Evolutionary conservation across 106 monocot species (phyloP).

Genomic region (Posidonia australis): DNA sequence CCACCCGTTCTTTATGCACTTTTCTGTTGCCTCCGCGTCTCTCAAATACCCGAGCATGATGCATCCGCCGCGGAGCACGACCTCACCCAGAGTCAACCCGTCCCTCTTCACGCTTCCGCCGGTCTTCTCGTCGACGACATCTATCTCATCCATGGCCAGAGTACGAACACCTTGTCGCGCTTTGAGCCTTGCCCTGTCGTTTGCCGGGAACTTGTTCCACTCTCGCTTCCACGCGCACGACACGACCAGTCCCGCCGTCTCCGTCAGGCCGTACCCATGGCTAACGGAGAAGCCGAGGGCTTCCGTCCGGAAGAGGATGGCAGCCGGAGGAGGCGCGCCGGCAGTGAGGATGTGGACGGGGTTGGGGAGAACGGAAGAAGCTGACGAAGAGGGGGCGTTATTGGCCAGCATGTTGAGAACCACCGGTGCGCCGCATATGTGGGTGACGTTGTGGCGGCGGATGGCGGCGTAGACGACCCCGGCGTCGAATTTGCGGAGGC

Average conservation of each 20-base stretch:
- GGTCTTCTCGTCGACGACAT: slow-evolving; percentile 34
- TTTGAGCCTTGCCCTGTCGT: slow-evolving; percentile 28
- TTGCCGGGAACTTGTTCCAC: slow-evolving; percentile 24
- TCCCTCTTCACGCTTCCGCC: slow-evolving; percentile 37
- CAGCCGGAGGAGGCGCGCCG: slow-evolving; percentile 54
- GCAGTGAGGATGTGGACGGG: slow-evolving; percentile 42
- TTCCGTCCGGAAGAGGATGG: slow-evolving; percentile 34
- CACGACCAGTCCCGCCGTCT: slow-evolving; percentile 17
- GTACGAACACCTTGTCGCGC: slow-evolving; percentile 36
- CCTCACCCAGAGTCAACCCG: slow-evolving; percentile 40
- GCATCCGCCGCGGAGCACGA: slow-evolving; percentile 54
- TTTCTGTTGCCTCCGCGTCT: slow-evolving; percentile 36
- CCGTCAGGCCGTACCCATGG: slow-evolving; percentile 53
- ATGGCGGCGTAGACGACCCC: slow-evolving; percentile 32
- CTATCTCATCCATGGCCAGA: slow-evolving; percentile 33
- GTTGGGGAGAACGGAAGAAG: slow-evolving; percentile 1
- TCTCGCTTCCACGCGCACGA: slow-evolving; percentile 28
- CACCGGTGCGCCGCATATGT: slow-evolving; percentile 76
- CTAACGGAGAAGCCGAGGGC: slow-evolving; percentile 38
- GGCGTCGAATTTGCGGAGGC: slow-evolving; percentile 62
- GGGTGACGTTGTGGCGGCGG: slow-evolving; percentile 37
- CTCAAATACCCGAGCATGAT: slow-evolving; percentile 70
- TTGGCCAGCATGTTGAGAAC: slow-evolving; percentile 81
- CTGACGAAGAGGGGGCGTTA: slow-evolving; percentile 5
- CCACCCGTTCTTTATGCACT: slow-evolving; percentile 32